Conservation (phyloP, 2,329 filamentous ascomycete species). For the Ophiostoma triangulosporum region DNA sequence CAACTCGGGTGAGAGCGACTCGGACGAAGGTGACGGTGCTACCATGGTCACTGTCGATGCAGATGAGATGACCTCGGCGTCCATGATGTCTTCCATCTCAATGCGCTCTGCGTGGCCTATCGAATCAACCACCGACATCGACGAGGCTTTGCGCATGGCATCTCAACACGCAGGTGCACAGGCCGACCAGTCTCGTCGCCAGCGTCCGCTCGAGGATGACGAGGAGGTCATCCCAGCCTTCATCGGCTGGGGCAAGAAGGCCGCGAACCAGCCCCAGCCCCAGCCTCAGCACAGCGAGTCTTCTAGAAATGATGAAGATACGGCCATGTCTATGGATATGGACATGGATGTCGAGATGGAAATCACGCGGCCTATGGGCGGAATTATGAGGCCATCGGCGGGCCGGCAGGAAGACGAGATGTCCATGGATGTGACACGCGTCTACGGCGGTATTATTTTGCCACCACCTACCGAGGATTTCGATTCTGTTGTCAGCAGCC, state of each 20-base stretch:
- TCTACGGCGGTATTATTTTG: slow-evolving; percentile 63
- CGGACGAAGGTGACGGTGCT: slow-evolving; percentile 54
- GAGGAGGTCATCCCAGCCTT: slow-evolving; percentile 66
- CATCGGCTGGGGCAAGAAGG: slow-evolving; percentile 55
- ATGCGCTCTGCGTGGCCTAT: slow-evolving; percentile 40
- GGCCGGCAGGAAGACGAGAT: slow-evolving; percentile 39
- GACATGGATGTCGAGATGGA: slow-evolving; percentile 28
- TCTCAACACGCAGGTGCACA: slow-evolving; percentile 50
- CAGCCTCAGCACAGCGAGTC: slow-evolving; percentile 15
- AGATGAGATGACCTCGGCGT: slow-evolving; percentile 61
- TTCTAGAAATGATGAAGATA: slow-evolving; percentile 25
- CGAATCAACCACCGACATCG: slow-evolving; percentile 58
- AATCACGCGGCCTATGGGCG: slow-evolving; percentile 35
- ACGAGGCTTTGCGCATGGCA: slow-evolving; percentile 65
- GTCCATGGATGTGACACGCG: slow-evolving; percentile 89
- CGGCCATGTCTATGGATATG: slow-evolving; percentile 26
- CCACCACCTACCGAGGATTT: slow-evolving; percentile 19
- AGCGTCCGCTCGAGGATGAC: slow-evolving; percentile 49
- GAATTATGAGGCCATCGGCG: slow-evolving; percentile 22
- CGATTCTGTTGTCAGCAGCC: slow-evolving; percentile 16
- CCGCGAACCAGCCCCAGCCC: slow-evolving; percentile 15
- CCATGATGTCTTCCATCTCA: slow-evolving; percentile 45
- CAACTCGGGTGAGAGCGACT: slow-evolving; percentile 32
- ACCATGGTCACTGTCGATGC: slow-evolving; percentile 74
- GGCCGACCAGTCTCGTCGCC: slow-evolving; percentile 22